Percentiles rank a stretch among this genome's conserved stretches.
Conservation (phyloP, 2,329 filamentous ascomycete species). For the Whalleya microplaca region DNA sequence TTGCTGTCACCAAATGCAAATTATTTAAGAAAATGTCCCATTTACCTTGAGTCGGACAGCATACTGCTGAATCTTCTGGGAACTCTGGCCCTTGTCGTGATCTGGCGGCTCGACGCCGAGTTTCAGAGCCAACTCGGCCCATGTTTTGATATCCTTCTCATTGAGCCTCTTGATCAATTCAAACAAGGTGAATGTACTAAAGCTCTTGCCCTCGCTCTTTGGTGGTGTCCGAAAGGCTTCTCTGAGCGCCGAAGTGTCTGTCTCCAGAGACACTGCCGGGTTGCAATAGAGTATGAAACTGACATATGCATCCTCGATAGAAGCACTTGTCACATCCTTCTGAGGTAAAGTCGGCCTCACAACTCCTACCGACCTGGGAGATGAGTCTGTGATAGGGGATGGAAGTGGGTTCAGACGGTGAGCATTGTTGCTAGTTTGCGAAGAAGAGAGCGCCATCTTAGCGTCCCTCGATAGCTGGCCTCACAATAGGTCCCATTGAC, state of each 20-base stretch:
- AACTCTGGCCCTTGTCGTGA: constrained; percentile 80
- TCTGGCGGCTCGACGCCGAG: constrained; percentile 88
- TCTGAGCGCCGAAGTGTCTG: constrained; percentile 71
- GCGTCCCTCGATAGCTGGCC: constrained; percentile 21
- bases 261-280: constrained; percentile 71
- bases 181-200: constrained; percentile 77
- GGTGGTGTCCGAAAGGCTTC: constrained; percentile 80
- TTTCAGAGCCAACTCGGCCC: constrained; percentile 84
- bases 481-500: constrained; percentile 15
- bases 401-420: constrained; percentile 33
- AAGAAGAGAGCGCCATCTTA: constrained; percentile 36
- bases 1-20: constrained; percentile 37
- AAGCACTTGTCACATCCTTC: constrained; percentile 67
- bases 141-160: constrained; percentile 84
- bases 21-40: not conserved
- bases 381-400: constrained; percentile 32
- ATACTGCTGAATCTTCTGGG: constrained; percentile 94
- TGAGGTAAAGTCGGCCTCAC: constrained; percentile 59
- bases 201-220: constrained; percentile 85
- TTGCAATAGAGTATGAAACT: constrained; percentile 90
- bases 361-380: constrained; percentile 31
- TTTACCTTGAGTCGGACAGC: constrained; percentile 84
- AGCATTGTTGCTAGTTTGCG: constrained; percentile 32
- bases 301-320: constrained; percentile 82
- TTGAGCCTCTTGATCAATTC: constrained; percentile 80